Conservation (phyloP, 768 basidiomycete genomes). For the Xerocomus spinulosus region DNA sequence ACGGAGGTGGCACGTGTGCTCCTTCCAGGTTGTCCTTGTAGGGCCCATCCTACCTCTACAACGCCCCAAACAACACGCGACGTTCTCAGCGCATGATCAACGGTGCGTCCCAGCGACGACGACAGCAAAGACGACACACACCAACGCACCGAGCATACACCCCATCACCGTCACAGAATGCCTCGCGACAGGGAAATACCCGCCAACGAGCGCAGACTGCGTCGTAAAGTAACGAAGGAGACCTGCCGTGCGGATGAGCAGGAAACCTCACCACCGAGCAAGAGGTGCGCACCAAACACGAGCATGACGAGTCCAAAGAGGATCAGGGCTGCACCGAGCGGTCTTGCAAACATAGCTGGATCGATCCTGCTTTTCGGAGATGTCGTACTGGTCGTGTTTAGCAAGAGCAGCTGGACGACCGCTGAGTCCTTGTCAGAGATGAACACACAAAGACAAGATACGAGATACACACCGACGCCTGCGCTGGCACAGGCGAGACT, state of each 20-base stretch:
- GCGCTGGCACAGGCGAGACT: conserved; percentile 55
- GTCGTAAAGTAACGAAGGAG: conserved; percentile 49
- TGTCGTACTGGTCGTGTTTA: conserved; percentile 19
- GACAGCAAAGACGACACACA: conserved; percentile 41
- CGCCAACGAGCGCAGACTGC: conserved; percentile 46
- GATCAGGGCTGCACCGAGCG: conserved; percentile 49
- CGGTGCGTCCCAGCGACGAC: conserved; percentile 30
- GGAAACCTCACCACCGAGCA: too few relatives aligned
- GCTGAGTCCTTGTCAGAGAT: conserved; percentile 24
- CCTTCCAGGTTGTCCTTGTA: too few relatives aligned
- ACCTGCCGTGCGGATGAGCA: conserved; percentile 30
- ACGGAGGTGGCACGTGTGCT: too few relatives aligned
- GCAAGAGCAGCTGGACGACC: conserved; percentile 53
- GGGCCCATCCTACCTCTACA: too few relatives aligned
- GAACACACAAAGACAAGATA: neutral
- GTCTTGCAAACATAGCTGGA: conserved; percentile 37
- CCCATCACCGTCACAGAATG: conserved; percentile 40
- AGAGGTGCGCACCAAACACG: conserved; percentile 37
- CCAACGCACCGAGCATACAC: conserved; percentile 36
- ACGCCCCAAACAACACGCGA: too few relatives aligned
- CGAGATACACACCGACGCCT: conserved; percentile 48
- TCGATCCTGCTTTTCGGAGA: conserved; percentile 1
- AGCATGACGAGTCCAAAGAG: conserved; percentile 45
- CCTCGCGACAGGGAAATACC: conserved; percentile 53
- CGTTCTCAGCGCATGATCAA: neutral